Evolutionary conservation across 2,329 filamentous ascomycete genomes (phyloP).

Genomic region (Colletotrichum sp.): DNA sequence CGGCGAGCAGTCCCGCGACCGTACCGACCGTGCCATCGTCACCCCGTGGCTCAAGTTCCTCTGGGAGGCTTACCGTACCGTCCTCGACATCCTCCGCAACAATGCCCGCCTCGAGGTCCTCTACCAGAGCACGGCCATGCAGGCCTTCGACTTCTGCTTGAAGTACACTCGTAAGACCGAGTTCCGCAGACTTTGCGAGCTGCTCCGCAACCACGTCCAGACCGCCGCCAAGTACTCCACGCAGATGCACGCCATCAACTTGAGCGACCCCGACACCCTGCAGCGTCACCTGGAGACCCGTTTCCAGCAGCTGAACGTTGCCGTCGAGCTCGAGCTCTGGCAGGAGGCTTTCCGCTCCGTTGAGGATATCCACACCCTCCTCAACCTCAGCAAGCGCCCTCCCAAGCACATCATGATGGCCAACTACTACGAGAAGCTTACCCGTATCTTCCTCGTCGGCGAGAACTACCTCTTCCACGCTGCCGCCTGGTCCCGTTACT

Average conservation of each 20-base stretch:
- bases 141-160: constrained; percentile 98
- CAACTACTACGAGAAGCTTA: constrained; percentile 99
- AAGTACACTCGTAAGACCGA: constrained; percentile 99
- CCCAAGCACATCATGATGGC: constrained; percentile 99
- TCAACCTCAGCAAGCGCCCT: constrained; percentile 96
- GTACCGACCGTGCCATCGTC: constrained; percentile 96
- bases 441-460: constrained; percentile 96
- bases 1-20: constrained; percentile 95
- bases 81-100: constrained; percentile 98
- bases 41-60: constrained; percentile 99
- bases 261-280: constrained; percentile 95
- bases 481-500: constrained; percentile 96
- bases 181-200: constrained; percentile 97
- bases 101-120: constrained; percentile 97
- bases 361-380: constrained; percentile 96
- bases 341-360: constrained; percentile 99
- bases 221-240: constrained; percentile 98
- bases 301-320: constrained; percentile 98
- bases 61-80: constrained; percentile 99
- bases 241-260: constrained; percentile 99
- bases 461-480: constrained; percentile 99
- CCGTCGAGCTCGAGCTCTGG: constrained; percentile 97
- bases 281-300: constrained; percentile 97
- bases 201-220: constrained; percentile 97
- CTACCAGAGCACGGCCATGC: constrained; percentile 97